Evolutionary conservation across 257 asterid genomes (phyloP).

Genomic region (Lycium ferocissimum): DNA sequence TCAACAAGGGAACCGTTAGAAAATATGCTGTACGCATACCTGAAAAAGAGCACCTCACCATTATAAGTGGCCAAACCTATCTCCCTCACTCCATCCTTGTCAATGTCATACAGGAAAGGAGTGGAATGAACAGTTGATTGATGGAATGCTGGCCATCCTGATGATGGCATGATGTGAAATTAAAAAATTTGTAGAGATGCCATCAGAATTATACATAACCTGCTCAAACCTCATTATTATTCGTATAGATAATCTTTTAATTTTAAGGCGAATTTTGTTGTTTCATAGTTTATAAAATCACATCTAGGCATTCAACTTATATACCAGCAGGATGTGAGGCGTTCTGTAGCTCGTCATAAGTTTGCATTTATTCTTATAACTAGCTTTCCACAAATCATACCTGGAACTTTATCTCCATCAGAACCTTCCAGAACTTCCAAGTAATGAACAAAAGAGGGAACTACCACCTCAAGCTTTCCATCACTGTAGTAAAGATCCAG

Average conservation of each 20-base stretch:
- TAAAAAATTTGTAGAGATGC: neutral
- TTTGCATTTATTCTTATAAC: constrained; percentile 11
- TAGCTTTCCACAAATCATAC: constrained; percentile 43
- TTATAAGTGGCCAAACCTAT: constrained; percentile 94
- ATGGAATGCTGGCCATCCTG: constrained; percentile 99
- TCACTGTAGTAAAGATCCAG: constrained; percentile 56
- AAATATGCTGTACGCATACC: constrained; percentile 49
- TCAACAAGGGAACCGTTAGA: neutral
- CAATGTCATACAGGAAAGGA: constrained; percentile 93
- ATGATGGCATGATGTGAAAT: constrained; percentile 34
- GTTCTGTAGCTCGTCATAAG: constrained; percentile 20
- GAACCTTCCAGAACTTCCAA: constrained; percentile 98
- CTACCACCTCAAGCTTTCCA: constrained; percentile 95
- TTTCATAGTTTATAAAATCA: neutral
- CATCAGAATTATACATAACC: neutral
- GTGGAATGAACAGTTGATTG: constrained; percentile 97
- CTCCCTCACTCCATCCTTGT: constrained; percentile 98
- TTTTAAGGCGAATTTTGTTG: neutral
- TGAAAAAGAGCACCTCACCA: constrained; percentile 96
- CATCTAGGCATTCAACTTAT: neutral
- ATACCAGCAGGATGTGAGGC: neutral
- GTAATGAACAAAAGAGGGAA: constrained; percentile 97
- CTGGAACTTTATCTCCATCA: constrained; percentile 99
- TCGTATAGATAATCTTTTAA: neutral
- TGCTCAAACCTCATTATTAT: constrained; percentile 15